phyloP scores from a whole-genome alignment of 2,329 filamentous ascomycete genomes.

The Colletotrichum zoysiae region DNA sequence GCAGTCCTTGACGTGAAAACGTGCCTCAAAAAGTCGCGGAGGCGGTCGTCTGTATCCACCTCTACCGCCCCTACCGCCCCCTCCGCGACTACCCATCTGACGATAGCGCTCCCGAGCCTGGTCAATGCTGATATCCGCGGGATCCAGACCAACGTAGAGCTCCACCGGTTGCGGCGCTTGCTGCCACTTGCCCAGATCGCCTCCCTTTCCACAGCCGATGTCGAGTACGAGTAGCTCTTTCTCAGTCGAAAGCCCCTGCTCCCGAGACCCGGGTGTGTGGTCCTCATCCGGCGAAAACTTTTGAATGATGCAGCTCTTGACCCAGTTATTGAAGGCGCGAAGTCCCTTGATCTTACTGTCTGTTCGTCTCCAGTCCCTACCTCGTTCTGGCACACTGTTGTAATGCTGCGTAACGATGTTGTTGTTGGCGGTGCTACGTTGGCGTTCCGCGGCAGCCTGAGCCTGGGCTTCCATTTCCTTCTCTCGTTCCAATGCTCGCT shows the following conservation, averaged over 20 bases:
- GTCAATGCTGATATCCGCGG: constrained; percentile 90
- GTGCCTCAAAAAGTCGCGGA: constrained; percentile 80
- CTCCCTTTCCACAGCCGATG: constrained; percentile 96
- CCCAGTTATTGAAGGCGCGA: constrained; percentile 97
- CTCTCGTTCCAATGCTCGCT: constrained; percentile 70
- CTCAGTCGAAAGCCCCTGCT: constrained; percentile 62
- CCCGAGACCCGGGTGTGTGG: constrained; percentile 71
- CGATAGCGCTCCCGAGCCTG: constrained; percentile 89
- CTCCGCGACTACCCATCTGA: constrained; percentile 74
- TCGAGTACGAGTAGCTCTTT: constrained; percentile 86
- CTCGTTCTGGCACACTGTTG: constrained; percentile 93
- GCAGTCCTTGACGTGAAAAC: constrained; percentile 93
- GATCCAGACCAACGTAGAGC: constrained; percentile 94
- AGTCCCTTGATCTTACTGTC: constrained; percentile 96
- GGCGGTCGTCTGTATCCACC: constrained; percentile 62
- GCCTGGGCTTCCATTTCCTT: constrained; percentile 55
- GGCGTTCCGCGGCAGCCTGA: constrained; percentile 55
- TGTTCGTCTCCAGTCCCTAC: constrained; percentile 93
- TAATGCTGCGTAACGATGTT: constrained; percentile 95
- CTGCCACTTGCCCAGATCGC: constrained; percentile 96
- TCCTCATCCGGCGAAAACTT: constrained; percentile 91
- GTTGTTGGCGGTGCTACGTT: constrained; percentile 72
- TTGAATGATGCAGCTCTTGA: constrained; percentile 97
- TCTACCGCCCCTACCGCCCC: constrained; percentile 67
- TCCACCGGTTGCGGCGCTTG: constrained; percentile 91